These are phyloP conservation scores for Boletus sp. DNA, from an alignment of 768 basidiomycete genomes.

Conservation along the genomic window DNA sequence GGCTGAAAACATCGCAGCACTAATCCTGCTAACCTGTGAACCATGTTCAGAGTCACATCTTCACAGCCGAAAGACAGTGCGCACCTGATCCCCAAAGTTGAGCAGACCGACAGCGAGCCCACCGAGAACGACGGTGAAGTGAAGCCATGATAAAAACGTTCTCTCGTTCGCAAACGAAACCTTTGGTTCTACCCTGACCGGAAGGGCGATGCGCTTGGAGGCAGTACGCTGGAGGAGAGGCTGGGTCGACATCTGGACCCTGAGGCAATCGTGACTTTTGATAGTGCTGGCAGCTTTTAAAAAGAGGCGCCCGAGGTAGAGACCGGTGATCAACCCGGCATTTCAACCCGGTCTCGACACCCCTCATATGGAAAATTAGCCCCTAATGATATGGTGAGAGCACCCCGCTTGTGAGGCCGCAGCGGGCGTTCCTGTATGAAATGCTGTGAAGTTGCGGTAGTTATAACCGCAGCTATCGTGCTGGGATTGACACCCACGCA, in stretches of 20 bases:
- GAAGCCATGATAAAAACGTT: constrained; percentile 97
- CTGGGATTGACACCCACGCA: background rate
- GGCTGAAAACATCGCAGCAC: constrained; percentile 93
- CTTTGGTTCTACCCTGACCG: constrained; percentile 91
- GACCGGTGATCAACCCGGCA: constrained; percentile 7
- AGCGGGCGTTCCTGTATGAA: background rate
- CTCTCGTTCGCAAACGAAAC: constrained; percentile 94
- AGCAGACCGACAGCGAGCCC: constrained; percentile 93
- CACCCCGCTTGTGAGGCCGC: background rate
- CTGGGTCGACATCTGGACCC: constrained; percentile 85
- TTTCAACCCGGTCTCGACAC: constrained; percentile 7
- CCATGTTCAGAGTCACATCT: background rate
- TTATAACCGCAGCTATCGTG: constrained; percentile 4
- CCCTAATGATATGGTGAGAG: constrained; percentile 5
- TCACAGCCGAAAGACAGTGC: background rate
- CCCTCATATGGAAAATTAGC: constrained; percentile 15
- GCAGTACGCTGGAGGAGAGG: constrained; percentile 95
- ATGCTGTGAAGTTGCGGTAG: constrained; percentile 6
- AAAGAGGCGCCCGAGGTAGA: background rate
- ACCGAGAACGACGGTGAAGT: constrained; percentile 96
- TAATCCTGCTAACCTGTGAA: constrained; percentile 85
- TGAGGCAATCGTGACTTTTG: background rate
- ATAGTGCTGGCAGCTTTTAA: background rate
- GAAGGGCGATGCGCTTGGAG: constrained; percentile 92
- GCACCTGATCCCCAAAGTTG: constrained; percentile 95